Conservation (phyloP, 768 basidiomycete genomes). For the Lyophyllum semitale region DNA sequence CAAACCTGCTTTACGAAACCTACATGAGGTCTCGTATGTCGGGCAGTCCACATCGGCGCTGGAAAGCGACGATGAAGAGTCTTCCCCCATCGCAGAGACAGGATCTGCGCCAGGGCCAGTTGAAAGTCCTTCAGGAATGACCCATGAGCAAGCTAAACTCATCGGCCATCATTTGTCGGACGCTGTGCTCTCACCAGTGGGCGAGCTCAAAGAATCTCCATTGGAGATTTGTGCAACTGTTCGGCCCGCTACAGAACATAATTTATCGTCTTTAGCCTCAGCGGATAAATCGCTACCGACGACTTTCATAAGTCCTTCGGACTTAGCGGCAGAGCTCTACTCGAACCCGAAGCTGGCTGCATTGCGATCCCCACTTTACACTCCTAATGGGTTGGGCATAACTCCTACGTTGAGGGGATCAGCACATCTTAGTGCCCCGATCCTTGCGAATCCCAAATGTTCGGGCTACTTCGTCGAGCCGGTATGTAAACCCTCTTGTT, state of each 20-base stretch:
- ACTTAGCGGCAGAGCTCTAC: conserved; percentile 43
- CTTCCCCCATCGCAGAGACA: background rate
- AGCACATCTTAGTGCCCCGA: conserved; percentile 55
- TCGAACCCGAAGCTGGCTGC: conserved; percentile 46
- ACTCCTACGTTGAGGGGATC: conserved; percentile 25
- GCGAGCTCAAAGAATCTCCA: conserved; percentile 10
- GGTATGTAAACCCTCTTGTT: conserved; percentile 46
- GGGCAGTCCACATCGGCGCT: conserved; percentile 54
- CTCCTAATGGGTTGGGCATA: conserved; percentile 4
- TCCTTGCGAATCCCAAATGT: conserved; percentile 79
- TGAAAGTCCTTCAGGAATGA: conserved; percentile 10
- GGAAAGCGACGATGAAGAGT: conserved; percentile 39
- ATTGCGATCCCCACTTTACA: conserved; percentile 25
- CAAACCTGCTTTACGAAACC: conserved; percentile 11
- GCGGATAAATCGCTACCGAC: conserved; percentile 22
- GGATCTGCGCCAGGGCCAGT: background rate
- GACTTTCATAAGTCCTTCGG: conserved; percentile 36
- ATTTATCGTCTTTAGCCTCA: conserved; percentile 1
- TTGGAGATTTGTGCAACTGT: conserved; percentile 15
- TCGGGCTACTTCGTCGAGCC: conserved; percentile 98
- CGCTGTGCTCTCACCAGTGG: conserved; percentile 35
- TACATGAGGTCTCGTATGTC: conserved; percentile 20
- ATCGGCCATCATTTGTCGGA: conserved; percentile 45
- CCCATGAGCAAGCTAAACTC: conserved; percentile 27
- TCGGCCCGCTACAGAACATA: conserved; percentile 7